These are phyloP conservation scores for Hypoxylon sp. DNA, from an alignment of 2,329 filamentous ascomycete genomes.

Conservation along the genomic window DNA sequence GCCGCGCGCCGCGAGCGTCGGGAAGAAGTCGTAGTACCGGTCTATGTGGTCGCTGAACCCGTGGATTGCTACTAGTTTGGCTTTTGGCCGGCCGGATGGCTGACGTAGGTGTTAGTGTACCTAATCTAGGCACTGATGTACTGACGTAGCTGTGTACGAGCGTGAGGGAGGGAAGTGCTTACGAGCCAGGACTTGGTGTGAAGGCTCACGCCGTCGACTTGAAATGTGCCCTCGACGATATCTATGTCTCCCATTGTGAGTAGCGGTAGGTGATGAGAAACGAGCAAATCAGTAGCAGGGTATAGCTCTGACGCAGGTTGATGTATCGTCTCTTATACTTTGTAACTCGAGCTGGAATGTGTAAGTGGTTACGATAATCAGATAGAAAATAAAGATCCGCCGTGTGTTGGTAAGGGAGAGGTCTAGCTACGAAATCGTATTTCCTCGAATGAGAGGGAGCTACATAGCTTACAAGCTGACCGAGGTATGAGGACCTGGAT, in stretches of 20 bases:
- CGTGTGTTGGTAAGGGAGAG: neutral
- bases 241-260: conserved; percentile 55
- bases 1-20: conserved; percentile 75
- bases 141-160: neutral
- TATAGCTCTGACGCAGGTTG: conserved; percentile 4
- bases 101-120: conserved; percentile 49
- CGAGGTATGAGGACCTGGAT: conserved; percentile 29
- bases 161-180: conserved; percentile 51
- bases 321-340: neutral
- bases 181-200: conserved; percentile 73
- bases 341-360: neutral
- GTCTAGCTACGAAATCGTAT: conserved; percentile 33
- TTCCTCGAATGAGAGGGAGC: conserved; percentile 41
- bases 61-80: conserved; percentile 86
- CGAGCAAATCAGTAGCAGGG: neutral
- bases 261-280: neutral
- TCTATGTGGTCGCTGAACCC: conserved; percentile 91
- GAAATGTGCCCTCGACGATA: conserved; percentile 66
- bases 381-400: neutral
- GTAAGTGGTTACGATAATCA: neutral
- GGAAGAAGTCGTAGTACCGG: conserved; percentile 82
- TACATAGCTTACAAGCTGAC: conserved; percentile 11
- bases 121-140: neutral
- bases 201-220: conserved; percentile 61
- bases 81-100: conserved; percentile 71